phyloP scores from a whole-genome alignment of 305 asterid genomes.

The Coffea humblotiana region DNA sequence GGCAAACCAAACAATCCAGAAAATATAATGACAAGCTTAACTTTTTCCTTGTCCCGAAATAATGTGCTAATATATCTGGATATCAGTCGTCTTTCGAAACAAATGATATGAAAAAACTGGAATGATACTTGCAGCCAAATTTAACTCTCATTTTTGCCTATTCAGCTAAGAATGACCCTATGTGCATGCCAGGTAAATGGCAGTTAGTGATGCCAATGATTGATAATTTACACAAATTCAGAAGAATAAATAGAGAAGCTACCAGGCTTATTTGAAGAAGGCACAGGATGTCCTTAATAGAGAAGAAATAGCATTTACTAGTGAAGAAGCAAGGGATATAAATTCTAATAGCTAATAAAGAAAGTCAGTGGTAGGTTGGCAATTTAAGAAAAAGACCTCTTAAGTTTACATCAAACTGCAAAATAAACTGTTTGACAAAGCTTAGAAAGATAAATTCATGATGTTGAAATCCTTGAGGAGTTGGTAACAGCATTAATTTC shows the following conservation, averaged over 20 bases:
- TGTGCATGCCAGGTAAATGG: background rate
- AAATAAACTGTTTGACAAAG: background rate
- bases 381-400: background rate
- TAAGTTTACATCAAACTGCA: background rate
- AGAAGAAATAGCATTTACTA: slow-evolving; percentile 3
- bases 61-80: background rate
- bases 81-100: background rate
- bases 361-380: background rate
- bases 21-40: background rate
- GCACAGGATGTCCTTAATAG: background rate
- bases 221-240: background rate
- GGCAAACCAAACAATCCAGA: background rate
- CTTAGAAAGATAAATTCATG: background rate
- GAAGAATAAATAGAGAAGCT: background rate
- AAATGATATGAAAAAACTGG: background rate
- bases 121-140: background rate
- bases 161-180: background rate
- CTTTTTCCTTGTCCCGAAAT: background rate
- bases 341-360: background rate
- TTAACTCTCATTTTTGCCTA: background rate
- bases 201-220: background rate
- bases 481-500: background rate
- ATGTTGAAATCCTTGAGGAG: background rate
- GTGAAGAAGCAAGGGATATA: background rate
- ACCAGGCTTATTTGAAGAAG: background rate